Percentiles rank a stretch among this genome's conserved stretches.
Conservation (phyloP, 495 filamentous ascomycete genomes). For the Delitschia confertaspora region DNA sequence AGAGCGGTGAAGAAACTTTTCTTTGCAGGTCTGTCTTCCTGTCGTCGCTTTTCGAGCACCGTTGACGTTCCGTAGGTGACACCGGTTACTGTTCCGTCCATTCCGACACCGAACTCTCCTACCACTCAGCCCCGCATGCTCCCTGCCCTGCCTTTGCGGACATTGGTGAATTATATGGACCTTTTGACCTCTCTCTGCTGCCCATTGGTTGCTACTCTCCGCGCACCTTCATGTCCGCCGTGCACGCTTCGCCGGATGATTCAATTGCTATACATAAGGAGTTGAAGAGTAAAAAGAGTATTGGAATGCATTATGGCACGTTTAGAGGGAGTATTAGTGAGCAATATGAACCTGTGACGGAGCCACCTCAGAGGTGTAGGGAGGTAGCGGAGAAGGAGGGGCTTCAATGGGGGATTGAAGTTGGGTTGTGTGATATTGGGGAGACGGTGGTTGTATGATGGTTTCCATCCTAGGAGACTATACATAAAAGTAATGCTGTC, state of each 20-base stretch:
- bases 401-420: slow-evolving; percentile 31
- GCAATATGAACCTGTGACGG: slow-evolving; percentile 38
- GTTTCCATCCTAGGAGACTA: too few relatives aligned
- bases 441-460: slow-evolving; percentile 35
- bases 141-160: slow-evolving; percentile 37
- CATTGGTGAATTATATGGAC: slow-evolving; percentile 34
- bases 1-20: slow-evolving; percentile 22
- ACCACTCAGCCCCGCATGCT: slow-evolving; percentile 23
- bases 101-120: slow-evolving; percentile 19
- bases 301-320: slow-evolving; percentile 42
- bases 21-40: slow-evolving; percentile 22
- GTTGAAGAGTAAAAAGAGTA: slow-evolving; percentile 35
- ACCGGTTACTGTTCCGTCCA: slow-evolving; percentile 35
- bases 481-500: too few relatives aligned
- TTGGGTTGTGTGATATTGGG: slow-evolving; percentile 36
- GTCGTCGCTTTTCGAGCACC: not conserved
- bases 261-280: slow-evolving; percentile 37
- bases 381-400: slow-evolving; percentile 36
- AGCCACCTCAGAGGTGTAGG: slow-evolving; percentile 36
- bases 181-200: slow-evolving; percentile 39
- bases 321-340: slow-evolving; percentile 35
- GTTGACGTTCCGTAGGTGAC: slow-evolving; percentile 26
- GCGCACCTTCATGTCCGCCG: slow-evolving; percentile 31
- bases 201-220: slow-evolving; percentile 38
- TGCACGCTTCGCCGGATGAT: slow-evolving; percentile 37